phyloP scores from a whole-genome alignment of 768 basidiomycete species.

The Harrya chromipes region DNA sequence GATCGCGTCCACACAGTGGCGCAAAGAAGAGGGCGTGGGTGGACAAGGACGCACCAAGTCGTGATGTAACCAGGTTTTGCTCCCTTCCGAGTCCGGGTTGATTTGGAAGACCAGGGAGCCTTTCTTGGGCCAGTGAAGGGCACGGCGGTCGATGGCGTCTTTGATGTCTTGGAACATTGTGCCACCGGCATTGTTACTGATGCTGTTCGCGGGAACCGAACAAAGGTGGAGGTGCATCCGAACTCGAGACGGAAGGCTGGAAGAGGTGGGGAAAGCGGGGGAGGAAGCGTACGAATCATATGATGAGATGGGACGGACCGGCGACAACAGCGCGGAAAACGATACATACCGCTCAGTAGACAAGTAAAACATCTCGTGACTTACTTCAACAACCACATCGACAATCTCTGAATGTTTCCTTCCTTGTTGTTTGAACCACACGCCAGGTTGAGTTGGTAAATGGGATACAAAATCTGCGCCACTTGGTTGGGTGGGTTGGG shows the following conservation, averaged over 20 bases:
- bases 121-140: constrained; percentile 40
- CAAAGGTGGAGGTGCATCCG: constrained; percentile 21
- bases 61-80: constrained; percentile 43
- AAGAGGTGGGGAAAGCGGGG: too few species aligned
- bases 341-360: constrained; percentile 16
- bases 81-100: constrained; percentile 36
- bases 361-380: constrained; percentile 20
- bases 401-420: constrained; percentile 17
- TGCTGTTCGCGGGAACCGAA: constrained; percentile 14
- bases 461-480: constrained; percentile 11
- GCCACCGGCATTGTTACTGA: neutral
- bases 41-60: constrained; percentile 33
- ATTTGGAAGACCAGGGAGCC: constrained; percentile 46
- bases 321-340: neutral
- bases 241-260: constrained; percentile 11
- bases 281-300: neutral
- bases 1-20: too few species aligned
- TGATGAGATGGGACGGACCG: neutral
- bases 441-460: constrained; percentile 18
- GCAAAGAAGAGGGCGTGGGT: neutral
- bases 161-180: neutral
- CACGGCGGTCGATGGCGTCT: constrained; percentile 13
- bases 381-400: constrained; percentile 21
- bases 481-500: neutral
- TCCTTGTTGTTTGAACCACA: constrained; percentile 28